Evolutionary conservation across 2,329 filamentous ascomycete genomes (phyloP), one percentile per base, ranked within the genome.

Genomic region (Blastomyces percursus): DNA sequence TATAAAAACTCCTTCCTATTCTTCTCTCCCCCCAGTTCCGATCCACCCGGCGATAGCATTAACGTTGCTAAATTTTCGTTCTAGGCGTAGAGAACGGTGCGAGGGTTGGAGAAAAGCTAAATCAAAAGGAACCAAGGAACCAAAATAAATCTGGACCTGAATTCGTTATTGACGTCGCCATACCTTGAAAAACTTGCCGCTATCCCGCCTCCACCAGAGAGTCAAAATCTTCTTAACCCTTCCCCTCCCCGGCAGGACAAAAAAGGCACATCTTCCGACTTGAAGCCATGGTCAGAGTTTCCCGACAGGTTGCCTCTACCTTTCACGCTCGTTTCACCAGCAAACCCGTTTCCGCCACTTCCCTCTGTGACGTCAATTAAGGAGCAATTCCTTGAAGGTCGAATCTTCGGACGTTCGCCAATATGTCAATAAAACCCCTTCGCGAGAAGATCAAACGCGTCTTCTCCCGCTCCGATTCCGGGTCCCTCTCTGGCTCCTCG

Each of bases 361-460:
- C 42, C 40, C n/a, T 59, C 24, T 19, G 12, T 30, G 40, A 48
- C 40, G 27, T 30, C 40, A n/a, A 59, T 48, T n/a, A 21, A 35
- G 42, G 21, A 50, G 16, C 32, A 21, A 27, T 27, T n/a, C 38
- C 21, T 24, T 40, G 21, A 1, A 38, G 21, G 40, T 38, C 38
- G 24, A 46, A 16, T 27, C 21, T 27, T 12, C 24, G n/a, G 46
- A 30, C 40, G 27, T 12, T 27, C 42, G 24, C 42, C 40, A 59
- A 30, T n/a, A 59, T 48, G 40, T 19, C 57, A 46, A 63, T 24
- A 52, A 66, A 63, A 63, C 55, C 64, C 14, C 55, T 68, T 57
- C 65, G 66, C 52, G 63, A 68, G 59, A 67, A 63, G 35, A 60
- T 68, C 48, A 67, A 64, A 50, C 61, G 62, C 30, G 62, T 65